phyloP scores from a whole-genome alignment of 1,139 yeast species.

The Suhomyces terraborum region DNA sequence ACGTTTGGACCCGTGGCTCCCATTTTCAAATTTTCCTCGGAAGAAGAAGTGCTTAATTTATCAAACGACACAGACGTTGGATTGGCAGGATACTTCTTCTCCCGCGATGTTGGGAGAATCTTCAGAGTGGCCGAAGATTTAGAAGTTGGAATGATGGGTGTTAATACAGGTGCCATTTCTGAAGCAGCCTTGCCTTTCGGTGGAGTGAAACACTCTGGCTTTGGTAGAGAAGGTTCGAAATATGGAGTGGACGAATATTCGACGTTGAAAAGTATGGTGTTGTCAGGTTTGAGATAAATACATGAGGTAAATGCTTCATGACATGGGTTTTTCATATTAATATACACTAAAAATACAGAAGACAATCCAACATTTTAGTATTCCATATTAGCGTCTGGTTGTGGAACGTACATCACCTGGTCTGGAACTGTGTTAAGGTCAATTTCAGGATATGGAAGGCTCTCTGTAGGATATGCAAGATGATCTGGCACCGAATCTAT shows the following conservation, averaged over 20 bases:
- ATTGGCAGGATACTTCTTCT: constrained; percentile 47
- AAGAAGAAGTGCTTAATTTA: constrained; percentile 40
- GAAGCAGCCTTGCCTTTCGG: constrained; percentile 54
- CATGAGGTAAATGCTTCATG: no score
- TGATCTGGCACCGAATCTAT: constrained; percentile 6
- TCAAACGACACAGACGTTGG: constrained; percentile 48
- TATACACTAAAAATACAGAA: constrained; percentile 3
- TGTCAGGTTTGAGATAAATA: constrained; percentile 30
- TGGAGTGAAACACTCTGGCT: constrained; percentile 51
- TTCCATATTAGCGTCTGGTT: constrained; percentile 6
- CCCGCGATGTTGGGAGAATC: constrained; percentile 53
- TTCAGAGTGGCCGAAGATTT: constrained; percentile 51
- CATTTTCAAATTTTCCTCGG: constrained; percentile 39
- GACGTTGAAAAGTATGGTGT: constrained; percentile 40
- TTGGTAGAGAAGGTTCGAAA: constrained; percentile 54
- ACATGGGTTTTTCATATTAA: neutral
- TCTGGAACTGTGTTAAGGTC: constrained; percentile 5
- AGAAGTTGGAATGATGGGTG: constrained; percentile 51
- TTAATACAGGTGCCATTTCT: constrained; percentile 47
- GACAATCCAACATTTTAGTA: neutral
- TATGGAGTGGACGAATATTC: constrained; percentile 50
- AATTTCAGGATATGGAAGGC: constrained; percentile 7
- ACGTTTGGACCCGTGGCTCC: constrained; percentile 54
- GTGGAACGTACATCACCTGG: constrained; percentile 7
- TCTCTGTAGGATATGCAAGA: constrained; percentile 3